These are phyloP conservation scores for Candida xyloterini DNA, from an alignment of 805 yeast genomes.

Conservation along the genomic window DNA sequence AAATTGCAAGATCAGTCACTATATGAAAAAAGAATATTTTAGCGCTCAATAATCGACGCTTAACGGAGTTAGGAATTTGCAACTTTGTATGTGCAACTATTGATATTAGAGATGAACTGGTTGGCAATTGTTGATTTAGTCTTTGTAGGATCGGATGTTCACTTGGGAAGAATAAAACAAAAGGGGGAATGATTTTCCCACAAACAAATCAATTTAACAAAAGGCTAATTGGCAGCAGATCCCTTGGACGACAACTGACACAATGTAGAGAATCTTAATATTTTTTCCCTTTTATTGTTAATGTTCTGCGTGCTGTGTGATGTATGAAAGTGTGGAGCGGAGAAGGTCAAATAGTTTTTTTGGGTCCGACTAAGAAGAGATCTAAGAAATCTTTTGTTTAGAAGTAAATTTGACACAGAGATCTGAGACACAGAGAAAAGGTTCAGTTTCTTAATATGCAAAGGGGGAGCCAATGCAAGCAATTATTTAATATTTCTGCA, in stretches of 20 bases:
- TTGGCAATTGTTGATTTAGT: neutral
- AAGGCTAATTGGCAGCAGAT: slow-evolving; percentile 1
- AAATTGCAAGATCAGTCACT: neutral
- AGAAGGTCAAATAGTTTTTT: slow-evolving; percentile 1
- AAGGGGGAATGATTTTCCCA: slow-evolving; percentile 7
- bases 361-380: neutral
- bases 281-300: slow-evolving; percentile 1
- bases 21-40: neutral
- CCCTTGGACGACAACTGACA: slow-evolving; percentile 1
- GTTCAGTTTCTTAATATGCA: neutral
- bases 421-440: slow-evolving; percentile 7
- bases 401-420: slow-evolving; percentile 5
- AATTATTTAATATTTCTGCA: neutral
- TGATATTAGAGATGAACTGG: neutral
- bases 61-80: neutral
- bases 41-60: neutral
- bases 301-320: slow-evolving; percentile 4
- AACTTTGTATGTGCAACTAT: neutral
- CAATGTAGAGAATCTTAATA: slow-evolving; percentile 1
- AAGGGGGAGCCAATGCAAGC: slow-evolving; percentile 2
- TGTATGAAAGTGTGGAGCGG: slow-evolving; percentile 4
- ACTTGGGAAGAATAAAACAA: slow-evolving; percentile 4
- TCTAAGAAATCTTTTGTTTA: neutral
- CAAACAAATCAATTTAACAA: slow-evolving; percentile 3
- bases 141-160: neutral